Percentiles rank a stretch among this genome's conserved stretches.
Evolutionary conservation across 1,284 basidiomycete genomes (phyloP).

Genomic region (Boletus mariae): DNA sequence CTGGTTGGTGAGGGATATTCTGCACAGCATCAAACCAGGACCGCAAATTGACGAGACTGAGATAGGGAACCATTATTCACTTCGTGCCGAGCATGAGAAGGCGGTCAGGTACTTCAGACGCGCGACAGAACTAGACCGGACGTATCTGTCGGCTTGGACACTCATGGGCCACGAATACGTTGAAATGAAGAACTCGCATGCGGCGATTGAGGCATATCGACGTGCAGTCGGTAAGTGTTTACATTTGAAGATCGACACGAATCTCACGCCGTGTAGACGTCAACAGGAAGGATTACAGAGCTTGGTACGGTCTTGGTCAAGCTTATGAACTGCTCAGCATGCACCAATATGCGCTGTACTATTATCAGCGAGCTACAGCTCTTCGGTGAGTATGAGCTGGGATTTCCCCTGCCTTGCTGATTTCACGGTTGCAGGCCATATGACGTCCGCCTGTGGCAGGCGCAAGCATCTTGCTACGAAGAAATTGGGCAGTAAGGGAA

Average conservation of each 20-base stretch:
- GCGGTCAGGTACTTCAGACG: constrained; percentile 94
- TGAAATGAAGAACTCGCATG: constrained; percentile 98
- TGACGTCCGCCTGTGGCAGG: constrained; percentile 95
- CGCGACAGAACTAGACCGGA: constrained; percentile 90
- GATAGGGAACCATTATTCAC: constrained; percentile 93
- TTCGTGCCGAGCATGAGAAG: constrained; percentile 91
- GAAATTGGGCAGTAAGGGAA: constrained; percentile 71
- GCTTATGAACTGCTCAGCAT: constrained; percentile 96
- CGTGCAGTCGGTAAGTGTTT: constrained; percentile 79
- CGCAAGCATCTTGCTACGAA: constrained; percentile 91
- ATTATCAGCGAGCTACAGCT: constrained; percentile 94
- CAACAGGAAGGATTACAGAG: constrained; percentile 94
- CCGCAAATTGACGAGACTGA: neutral
- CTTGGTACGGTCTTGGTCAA: constrained; percentile 98
- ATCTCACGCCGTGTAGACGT: constrained; percentile 56
- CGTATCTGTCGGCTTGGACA: constrained; percentile 98
- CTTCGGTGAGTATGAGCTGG: constrained; percentile 56
- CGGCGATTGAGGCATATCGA: constrained; percentile 96
- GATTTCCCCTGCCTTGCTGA: constrained; percentile 2
- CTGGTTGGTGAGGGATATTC: constrained; percentile 69
- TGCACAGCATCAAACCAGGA: no score
- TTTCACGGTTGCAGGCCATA: constrained; percentile 66
- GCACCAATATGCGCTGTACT: constrained; percentile 94
- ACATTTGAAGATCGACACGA: neutral
- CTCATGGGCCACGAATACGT: constrained; percentile 99